Percentiles rank a stretch among this genome's conserved stretches.
These are phyloP conservation scores for Fusarium sp. DNA, from an alignment of 2,329 filamentous ascomycete species.

Conservation along the genomic window DNA sequence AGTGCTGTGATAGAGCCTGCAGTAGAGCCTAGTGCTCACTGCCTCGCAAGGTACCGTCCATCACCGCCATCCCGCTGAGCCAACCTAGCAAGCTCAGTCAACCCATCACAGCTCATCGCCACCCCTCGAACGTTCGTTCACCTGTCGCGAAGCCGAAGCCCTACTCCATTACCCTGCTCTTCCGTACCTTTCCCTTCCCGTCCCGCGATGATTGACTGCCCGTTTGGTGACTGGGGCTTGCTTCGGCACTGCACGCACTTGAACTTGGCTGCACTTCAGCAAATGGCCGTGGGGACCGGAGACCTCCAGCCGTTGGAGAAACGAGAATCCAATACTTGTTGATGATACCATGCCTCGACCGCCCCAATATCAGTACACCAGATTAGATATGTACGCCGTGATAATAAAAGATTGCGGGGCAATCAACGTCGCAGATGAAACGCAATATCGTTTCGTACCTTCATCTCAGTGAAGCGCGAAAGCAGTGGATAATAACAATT, in stretches of 20 bases:
- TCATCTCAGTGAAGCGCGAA: conserved; percentile 14
- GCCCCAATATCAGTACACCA: conserved; percentile 9
- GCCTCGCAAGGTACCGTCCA: conserved; percentile 32
- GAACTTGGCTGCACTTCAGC: conserved; percentile 20
- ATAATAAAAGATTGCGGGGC: conserved; percentile 37
- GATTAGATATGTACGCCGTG: conserved; percentile 31
- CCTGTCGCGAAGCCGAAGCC: conserved; percentile 3
- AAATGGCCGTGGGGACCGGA: neutral
- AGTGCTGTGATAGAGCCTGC: conserved; percentile 13
- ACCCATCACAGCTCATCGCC: conserved; percentile 2
- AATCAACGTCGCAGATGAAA: conserved; percentile 35
- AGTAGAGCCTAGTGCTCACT: conserved; percentile 41
- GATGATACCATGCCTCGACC: conserved; percentile 27
- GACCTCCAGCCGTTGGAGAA: neutral
- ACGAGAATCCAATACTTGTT: conserved; percentile 14
- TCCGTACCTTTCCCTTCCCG: conserved; percentile 23
- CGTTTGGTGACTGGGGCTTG: conserved; percentile 22
- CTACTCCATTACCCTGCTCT: conserved; percentile 27
- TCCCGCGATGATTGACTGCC: conserved; percentile 24
- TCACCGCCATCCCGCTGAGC: conserved; percentile 24
- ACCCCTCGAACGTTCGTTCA: neutral
- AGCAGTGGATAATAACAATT: conserved; percentile 45
- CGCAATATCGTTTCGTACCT: conserved; percentile 29
- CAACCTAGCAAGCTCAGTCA: neutral
- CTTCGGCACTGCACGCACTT: conserved; percentile 36